Conservation (phyloP, 2,329 filamentous ascomycete genomes). For the Penicillium vulpinum region DNA sequence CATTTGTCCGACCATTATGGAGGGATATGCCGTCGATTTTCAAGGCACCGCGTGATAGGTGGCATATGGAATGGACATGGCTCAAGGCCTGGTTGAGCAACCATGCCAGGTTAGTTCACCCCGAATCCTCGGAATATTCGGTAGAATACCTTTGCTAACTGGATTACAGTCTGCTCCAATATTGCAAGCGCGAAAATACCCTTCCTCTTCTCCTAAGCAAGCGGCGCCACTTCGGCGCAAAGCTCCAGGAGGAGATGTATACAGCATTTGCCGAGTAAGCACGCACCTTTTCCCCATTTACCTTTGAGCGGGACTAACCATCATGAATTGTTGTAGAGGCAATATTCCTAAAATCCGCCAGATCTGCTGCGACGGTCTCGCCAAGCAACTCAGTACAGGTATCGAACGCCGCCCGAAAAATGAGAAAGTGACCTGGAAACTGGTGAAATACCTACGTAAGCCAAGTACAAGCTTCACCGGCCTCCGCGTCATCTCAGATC, state of each 20-base stretch:
- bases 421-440: constrained; percentile 37
- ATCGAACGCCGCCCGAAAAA: constrained; percentile 36
- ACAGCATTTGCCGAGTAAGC: constrained; percentile 48
- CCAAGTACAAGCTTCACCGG: constrained; percentile 41
- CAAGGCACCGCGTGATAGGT: constrained; percentile 35
- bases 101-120: constrained; percentile 33
- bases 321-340: constrained; percentile 22
- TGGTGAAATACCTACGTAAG: constrained; percentile 39
- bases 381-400: constrained; percentile 34
- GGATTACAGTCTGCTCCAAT: constrained; percentile 20
- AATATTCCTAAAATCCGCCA: constrained; percentile 38
- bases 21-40: constrained; percentile 45
- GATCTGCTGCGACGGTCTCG: constrained; percentile 43
- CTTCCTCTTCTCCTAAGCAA: constrained; percentile 37
- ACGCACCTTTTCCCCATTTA: constrained; percentile 1
- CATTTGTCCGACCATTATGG: constrained; percentile 42
- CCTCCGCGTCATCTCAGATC: constrained; percentile 43
- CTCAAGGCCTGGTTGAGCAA: constrained; percentile 38
- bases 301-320: background rate
- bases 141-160: background rate
- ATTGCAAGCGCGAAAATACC: constrained; percentile 36
- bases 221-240: constrained; percentile 39
- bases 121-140: background rate
- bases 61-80: constrained; percentile 44
- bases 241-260: constrained; percentile 51